phyloP scores from a whole-genome alignment of 768 basidiomycete species.

The Russula dissimulans region DNA sequence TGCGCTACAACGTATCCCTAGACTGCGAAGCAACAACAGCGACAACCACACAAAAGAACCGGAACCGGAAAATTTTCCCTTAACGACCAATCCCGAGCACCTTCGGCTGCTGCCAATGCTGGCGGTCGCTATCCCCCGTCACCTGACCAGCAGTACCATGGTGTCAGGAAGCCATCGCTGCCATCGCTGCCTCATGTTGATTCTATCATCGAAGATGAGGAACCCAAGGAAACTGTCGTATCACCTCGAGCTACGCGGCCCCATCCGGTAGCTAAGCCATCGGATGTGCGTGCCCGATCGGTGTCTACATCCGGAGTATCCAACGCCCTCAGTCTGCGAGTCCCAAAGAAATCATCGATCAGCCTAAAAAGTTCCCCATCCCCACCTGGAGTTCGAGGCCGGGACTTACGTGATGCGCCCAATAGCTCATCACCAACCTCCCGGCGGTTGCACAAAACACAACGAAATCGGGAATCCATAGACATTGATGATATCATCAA shows the following conservation, averaged over 20 bases:
- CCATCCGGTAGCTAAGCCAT: background rate
- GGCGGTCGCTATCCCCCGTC: conserved; percentile 5
- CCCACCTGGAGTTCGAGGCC: conserved; percentile 1
- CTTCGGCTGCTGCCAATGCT: background rate
- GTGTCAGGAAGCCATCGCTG: conserved; percentile 34
- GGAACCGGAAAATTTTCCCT: background rate
- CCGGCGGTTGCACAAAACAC: conserved; percentile 41
- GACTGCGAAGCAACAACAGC: conserved; percentile 1
- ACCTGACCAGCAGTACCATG: conserved; percentile 3
- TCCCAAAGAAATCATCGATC: conserved; percentile 4
- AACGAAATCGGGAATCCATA: conserved; percentile 54
- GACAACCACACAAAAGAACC: background rate
- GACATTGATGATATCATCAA: conserved; percentile 71
- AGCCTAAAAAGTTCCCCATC: conserved; percentile 2
- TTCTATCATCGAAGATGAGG: conserved; percentile 55
- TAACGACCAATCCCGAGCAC: background rate
- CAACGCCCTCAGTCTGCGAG: conserved; percentile 1
- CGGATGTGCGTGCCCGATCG: conserved; percentile 19
- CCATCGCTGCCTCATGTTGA: conserved; percentile 48
- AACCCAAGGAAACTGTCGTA: conserved; percentile 23
- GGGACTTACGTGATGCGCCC: background rate
- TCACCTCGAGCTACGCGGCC: background rate
- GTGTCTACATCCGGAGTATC: conserved; percentile 21
- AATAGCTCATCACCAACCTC: conserved; percentile 29
- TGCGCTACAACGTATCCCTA: background rate